Base-by-base conservation (phyloP, 108 stramenopile genomes). In the Parietichytrium sp. region DNA sequence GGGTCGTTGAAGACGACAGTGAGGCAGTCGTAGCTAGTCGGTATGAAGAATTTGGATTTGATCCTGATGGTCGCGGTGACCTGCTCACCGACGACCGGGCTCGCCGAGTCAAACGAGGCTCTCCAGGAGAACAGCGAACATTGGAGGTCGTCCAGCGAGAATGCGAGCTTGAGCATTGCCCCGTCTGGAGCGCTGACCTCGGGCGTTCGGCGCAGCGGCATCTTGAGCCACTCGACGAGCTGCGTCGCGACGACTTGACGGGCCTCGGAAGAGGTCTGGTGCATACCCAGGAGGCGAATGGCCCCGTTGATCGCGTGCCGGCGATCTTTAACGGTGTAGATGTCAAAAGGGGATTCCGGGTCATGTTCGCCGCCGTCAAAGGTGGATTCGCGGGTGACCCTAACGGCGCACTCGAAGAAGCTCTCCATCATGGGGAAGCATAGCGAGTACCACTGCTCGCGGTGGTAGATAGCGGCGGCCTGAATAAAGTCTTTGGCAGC, bases 401-500 rank as follows among this genome's bases (percentile, higher is more conserved):
- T 7, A 6, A 15, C 0, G 6, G 61, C 61, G 38, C 38, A 72
- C 38, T 7, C 42, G 33, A 72, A 10, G 25, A 72, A 45, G 2
- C 45, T 42, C 13, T 1, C 10, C 10, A 72, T 10, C 12, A 72
- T 42, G 6, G 61, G 61, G 23, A 45, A 8, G 6, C 38, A 33
- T n/a, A 72, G 61, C 16, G 6, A n/a, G 2, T 45, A 72, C 61
- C 61, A 72, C 0, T 72, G 61, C 29, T 72, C 61, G 42, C 61
- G 61, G 45, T 72, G 36, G 42, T 45, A 72, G 8, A 38, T 42
- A 25, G 1, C 10, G 10, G 33, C 61, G 3, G 61, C 61, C 2
- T 72, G 61, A 12, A 72, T 10, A 23, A 72, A 42, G 20, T 72
- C 6, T 6, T 7, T 16, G 38, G 45, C 45, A 13, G 61, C 61